These are phyloP conservation scores for Cladosporium colombiae DNA, from an alignment of 2,329 filamentous ascomycete genomes.

Conservation along the genomic window DNA sequence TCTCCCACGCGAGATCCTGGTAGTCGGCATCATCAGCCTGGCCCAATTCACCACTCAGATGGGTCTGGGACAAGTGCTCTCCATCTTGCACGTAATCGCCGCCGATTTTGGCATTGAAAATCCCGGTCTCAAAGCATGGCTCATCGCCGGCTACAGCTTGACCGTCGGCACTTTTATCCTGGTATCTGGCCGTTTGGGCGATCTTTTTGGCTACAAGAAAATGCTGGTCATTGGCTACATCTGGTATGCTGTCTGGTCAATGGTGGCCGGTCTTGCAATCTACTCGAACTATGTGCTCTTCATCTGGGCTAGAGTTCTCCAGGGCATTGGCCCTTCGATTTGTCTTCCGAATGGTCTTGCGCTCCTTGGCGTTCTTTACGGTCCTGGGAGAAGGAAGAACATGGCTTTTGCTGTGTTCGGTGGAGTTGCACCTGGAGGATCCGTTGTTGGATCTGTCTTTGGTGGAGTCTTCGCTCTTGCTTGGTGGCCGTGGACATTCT, in stretches of 20 bases:
- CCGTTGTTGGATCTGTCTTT: slow-evolving; percentile 38
- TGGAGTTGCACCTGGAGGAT: slow-evolving; percentile 39
- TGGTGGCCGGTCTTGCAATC: slow-evolving; percentile 41
- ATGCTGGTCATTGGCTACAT: slow-evolving; percentile 44
- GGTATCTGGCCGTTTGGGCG: slow-evolving; percentile 46
- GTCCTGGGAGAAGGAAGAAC: slow-evolving; percentile 40
- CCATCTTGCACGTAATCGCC: slow-evolving; percentile 27
- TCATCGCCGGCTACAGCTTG: slow-evolving; percentile 46
- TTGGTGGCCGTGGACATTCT: slow-evolving; percentile 41
- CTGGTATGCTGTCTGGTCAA: slow-evolving; percentile 45
- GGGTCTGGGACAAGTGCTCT: slow-evolving; percentile 31
- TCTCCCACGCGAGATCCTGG: slow-evolving; percentile 34
- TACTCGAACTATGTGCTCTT: slow-evolving; percentile 39
- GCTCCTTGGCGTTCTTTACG: slow-evolving; percentile 39
- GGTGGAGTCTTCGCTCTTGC: slow-evolving; percentile 38
- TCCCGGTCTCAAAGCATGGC: slow-evolving; percentile 47
- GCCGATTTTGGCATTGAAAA: slow-evolving; percentile 39
- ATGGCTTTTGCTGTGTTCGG: slow-evolving; percentile 43
- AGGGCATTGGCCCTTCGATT: slow-evolving; percentile 43
- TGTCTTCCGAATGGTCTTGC: slow-evolving; percentile 43
- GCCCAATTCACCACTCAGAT: slow-evolving; percentile 35
- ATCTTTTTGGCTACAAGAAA: slow-evolving; percentile 46
- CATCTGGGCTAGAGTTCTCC: slow-evolving; percentile 42
- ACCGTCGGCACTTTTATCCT: slow-evolving; percentile 51
- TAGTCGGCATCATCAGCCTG: slow-evolving; percentile 33